phyloP scores from a whole-genome alignment of 2,329 filamentous ascomycete species.

The Teratosphaeria epicoccoides region DNA sequence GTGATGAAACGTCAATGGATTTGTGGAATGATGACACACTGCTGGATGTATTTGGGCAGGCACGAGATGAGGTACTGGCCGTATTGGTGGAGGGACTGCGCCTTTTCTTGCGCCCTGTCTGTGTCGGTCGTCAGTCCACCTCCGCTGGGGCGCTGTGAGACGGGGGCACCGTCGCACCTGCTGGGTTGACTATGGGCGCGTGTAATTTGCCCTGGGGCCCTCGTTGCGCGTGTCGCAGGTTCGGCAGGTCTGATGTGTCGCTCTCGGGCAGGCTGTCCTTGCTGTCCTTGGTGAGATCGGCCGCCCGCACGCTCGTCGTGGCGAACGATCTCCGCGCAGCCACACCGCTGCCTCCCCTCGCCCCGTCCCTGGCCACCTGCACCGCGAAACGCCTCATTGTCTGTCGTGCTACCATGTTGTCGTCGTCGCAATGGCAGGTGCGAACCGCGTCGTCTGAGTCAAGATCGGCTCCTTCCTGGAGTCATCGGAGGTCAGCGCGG shows the following conservation, averaged over 20 bases:
- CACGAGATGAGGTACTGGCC: slow-evolving; percentile 95
- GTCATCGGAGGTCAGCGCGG: not conserved
- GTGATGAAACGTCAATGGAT: no score
- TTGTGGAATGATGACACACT: slow-evolving; percentile 34
- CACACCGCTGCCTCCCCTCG: slow-evolving; percentile 2
- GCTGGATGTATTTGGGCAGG: slow-evolving; percentile 94
- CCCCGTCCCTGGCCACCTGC: slow-evolving; percentile 1
- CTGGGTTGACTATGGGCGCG: slow-evolving; percentile 74
- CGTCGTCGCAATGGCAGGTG: slow-evolving; percentile 1
- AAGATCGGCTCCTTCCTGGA: not conserved
- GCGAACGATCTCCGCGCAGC: slow-evolving; percentile 32
- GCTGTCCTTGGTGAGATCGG: slow-evolving; percentile 26
- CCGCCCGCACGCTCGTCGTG: slow-evolving; percentile 31
- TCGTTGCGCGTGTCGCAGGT: slow-evolving; percentile 35
- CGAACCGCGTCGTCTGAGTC: not conserved
- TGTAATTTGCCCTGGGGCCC: slow-evolving; percentile 47
- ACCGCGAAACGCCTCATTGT: slow-evolving; percentile 5
- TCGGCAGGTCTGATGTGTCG: slow-evolving; percentile 32
- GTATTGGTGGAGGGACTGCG: slow-evolving; percentile 82
- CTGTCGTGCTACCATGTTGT: slow-evolving; percentile 5
- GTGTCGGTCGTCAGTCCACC: not conserved
- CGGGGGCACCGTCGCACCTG: slow-evolving; percentile 28
- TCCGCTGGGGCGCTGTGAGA: not conserved
- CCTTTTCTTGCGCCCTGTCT: slow-evolving; percentile 83
- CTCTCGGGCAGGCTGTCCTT: slow-evolving; percentile 10